Base-by-base conservation (phyloP, 2,329 filamentous ascomycete species). In the Monilinia aucupariae region DNA sequence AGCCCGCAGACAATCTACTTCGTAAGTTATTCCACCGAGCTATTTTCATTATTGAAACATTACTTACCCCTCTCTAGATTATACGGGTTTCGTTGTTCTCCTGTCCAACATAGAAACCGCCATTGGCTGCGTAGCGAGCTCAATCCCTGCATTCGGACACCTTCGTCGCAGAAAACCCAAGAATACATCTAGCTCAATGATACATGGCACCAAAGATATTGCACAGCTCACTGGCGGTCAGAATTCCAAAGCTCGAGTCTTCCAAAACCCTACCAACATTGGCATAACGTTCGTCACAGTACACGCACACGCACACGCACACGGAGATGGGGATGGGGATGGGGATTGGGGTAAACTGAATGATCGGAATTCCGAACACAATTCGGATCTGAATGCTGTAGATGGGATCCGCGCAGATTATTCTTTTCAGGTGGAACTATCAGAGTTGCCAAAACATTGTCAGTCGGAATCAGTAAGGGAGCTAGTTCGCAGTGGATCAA, bases 1-100 rank as follows among this genome's bases (percentile, higher is more conserved):
- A 32, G 3, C 58, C 58, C 8, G 25, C 34, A 25, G 58, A 61
- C 17, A 72, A 62, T 66, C 66, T 62, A 68, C 70, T 27, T 34
- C 71, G 71, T 74, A 66, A 67, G 71, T 67, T 13, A 30, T 43
- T 25, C 34, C 8, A 13, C 4, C 34, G 4, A 25, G 7, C 43
- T n/a, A 7, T 27, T 25, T 37, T 8, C 5, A 15, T 41, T 15
- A 15, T 41, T 15, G 9, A 4, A 22, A 30, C 27, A 10, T 10
- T 34, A 20, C 37, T 61, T 25, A 61, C 39, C 32, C 5, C 13
- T 25, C 20, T 20, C 37, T 20, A 61, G 58, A 61, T 13, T 61
- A 61, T 20, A 61, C 58, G 20, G 58, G 58, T 3, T 54, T 45
- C 37, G 54, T 61, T 27, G 58, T 61, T 39, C 58, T 61, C 48